phyloP scores from a whole-genome alignment of 768 basidiomycete genomes.

The Auriscalpium orientale region DNA sequence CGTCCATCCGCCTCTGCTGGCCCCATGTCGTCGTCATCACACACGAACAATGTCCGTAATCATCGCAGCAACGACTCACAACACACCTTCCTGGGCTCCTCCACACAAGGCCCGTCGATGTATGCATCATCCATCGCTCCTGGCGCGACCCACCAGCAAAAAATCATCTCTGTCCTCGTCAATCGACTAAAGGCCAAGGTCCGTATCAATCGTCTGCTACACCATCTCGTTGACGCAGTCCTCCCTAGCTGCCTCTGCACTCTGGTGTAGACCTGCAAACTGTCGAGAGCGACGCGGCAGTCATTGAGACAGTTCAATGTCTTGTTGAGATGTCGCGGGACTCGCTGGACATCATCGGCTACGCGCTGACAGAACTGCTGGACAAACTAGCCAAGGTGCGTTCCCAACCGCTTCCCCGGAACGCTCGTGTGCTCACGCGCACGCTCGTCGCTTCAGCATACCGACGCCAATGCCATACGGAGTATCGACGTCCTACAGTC shows the following conservation, averaged over 20 bases:
- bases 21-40: slow-evolving; percentile 22
- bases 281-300: slow-evolving; percentile 69
- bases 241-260: slow-evolving; percentile 68
- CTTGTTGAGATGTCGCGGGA: slow-evolving; percentile 74
- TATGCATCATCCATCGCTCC: slow-evolving; percentile 25
- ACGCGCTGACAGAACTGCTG: slow-evolving; percentile 67
- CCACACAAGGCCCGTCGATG: slow-evolving; percentile 19
- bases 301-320: slow-evolving; percentile 69
- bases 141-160: slow-evolving; percentile 61
- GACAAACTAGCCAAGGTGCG: slow-evolving; percentile 72
- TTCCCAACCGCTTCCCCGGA: not conserved
- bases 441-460: slow-evolving; percentile 33
- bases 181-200: slow-evolving; percentile 80
- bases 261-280: slow-evolving; percentile 69
- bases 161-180: slow-evolving; percentile 73
- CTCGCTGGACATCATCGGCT: slow-evolving; percentile 73
- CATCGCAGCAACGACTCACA: slow-evolving; percentile 59
- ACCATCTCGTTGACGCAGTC: not conserved
- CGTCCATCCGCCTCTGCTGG: slow-evolving; percentile 55
- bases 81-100: slow-evolving; percentile 12
- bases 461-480: slow-evolving; percentile 41
- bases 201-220: not conserved
- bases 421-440: not conserved
- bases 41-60: slow-evolving; percentile 35
- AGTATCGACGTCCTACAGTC: slow-evolving; percentile 76